Conservation (phyloP, 441 rosid species). For the Corymbia citriodora region DNA sequence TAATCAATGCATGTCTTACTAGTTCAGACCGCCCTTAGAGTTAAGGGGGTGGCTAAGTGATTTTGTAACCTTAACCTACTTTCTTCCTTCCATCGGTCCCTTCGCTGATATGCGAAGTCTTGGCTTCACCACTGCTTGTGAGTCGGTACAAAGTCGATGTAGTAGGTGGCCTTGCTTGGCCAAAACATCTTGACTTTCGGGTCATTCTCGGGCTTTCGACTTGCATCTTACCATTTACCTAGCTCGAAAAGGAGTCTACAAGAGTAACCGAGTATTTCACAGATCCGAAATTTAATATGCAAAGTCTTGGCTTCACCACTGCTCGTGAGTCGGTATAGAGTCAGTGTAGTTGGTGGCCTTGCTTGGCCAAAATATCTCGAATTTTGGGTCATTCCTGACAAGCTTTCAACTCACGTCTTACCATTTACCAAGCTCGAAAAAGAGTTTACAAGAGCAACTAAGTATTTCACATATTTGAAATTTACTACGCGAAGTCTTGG, state of each 20-base stretch:
- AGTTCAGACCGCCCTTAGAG: not conserved
- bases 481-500: not conserved
- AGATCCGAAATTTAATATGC: not conserved
- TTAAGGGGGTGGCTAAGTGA: not conserved
- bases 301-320: not conserved
- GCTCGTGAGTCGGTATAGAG: not conserved
- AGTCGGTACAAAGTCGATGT: not conserved
- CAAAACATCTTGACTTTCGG: not conserved
- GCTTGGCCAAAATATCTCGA: not conserved
- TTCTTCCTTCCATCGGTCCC: accelerated
- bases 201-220: not conserved
- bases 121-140: not conserved
- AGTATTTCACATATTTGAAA: too few relatives aligned
- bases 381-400: not conserved
- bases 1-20: not conserved
- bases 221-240: not conserved
- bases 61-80: not conserved
- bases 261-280: too few relatives aligned
- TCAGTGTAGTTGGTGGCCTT: not conserved
- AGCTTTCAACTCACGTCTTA: not conserved
- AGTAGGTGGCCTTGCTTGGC: not conserved
- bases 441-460: too few relatives aligned
- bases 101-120: not conserved
- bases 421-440: not conserved
- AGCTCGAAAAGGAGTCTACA: not conserved